These are phyloP conservation scores for Sambucus nigra DNA, from an alignment of 129 eudicot species.

Conservation along the genomic window DNA sequence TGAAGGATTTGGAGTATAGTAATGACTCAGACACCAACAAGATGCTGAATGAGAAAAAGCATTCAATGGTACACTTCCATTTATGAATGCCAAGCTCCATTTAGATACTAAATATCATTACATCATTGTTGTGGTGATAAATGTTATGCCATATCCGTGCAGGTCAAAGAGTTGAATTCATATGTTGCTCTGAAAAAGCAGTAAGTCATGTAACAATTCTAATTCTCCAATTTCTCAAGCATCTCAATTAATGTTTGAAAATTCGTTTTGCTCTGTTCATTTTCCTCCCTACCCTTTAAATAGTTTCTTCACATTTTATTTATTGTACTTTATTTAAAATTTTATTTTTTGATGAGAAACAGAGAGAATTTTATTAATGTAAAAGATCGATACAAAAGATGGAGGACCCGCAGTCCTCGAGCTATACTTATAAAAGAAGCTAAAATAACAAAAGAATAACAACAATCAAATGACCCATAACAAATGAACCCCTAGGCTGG, in stretches of 20 bases:
- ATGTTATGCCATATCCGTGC: conserved; percentile 21
- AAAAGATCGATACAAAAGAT: no score
- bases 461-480: no score
- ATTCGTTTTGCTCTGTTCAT: not conserved
- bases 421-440: no score
- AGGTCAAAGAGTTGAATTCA: conserved; percentile 92
- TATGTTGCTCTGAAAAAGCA: conserved; percentile 89
- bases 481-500: no score
- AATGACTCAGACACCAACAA: conserved; percentile 63
- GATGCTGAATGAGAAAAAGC: conserved; percentile 81
- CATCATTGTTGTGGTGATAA: conserved; percentile 9
- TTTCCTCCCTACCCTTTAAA: not conserved
- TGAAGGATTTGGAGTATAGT: conserved; percentile 56
- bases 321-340: no score
- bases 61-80: conserved; percentile 57
- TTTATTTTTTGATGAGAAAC: no score
- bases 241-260: not conserved
- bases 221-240: not conserved
- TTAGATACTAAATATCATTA: conserved; percentile 10
- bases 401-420: no score
- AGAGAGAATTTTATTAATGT: no score
- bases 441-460: no score
- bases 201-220: conserved; percentile 34
- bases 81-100: conserved; percentile 8
- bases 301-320: not conserved